Evolutionary conservation across 768 basidiomycete species (phyloP).

Genomic region (Dacryopinax primogenitus): DNA sequence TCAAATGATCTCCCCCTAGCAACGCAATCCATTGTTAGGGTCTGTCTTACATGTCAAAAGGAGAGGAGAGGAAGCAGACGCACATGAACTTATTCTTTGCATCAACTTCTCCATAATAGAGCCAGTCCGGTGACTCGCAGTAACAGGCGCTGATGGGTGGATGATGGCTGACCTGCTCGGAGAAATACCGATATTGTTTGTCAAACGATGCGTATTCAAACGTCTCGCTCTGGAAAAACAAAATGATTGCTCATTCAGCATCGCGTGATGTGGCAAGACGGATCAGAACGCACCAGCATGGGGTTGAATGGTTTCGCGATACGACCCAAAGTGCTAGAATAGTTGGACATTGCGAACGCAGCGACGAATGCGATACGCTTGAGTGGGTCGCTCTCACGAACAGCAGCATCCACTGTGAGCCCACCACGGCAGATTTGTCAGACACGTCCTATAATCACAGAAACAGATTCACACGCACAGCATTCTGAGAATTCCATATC

Average conservation of each 20-base stretch:
- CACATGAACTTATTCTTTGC: constrained; percentile 88
- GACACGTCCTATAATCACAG: too few species aligned
- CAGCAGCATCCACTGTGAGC: constrained; percentile 66
- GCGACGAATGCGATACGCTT: constrained; percentile 83
- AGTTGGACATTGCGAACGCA: constrained; percentile 97
- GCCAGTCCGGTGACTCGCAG: constrained; percentile 80
- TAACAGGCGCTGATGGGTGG: constrained; percentile 94
- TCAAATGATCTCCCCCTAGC: constrained; percentile 74
- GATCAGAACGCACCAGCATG: constrained; percentile 52
- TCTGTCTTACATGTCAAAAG: neutral
- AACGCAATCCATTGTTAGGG: neutral
- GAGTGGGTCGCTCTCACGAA: constrained; percentile 58
- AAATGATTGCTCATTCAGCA: neutral
- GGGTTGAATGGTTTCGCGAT: constrained; percentile 98
- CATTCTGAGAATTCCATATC: constrained; percentile 97
- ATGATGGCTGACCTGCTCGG: constrained; percentile 96
- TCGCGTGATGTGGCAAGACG: neutral
- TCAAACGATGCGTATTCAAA: constrained; percentile 87
- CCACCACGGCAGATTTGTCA: neutral
- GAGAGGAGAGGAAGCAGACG: neutral
- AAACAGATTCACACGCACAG: constrained; percentile 48
- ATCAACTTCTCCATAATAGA: constrained; percentile 89
- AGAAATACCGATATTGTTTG: constrained; percentile 81
- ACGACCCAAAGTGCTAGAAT: constrained; percentile 87
- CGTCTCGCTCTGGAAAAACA: constrained; percentile 55